These are phyloP conservation scores for Phlebiopsis flavidoalba DNA, from an alignment of 768 basidiomycete species.

Conservation along the genomic window DNA sequence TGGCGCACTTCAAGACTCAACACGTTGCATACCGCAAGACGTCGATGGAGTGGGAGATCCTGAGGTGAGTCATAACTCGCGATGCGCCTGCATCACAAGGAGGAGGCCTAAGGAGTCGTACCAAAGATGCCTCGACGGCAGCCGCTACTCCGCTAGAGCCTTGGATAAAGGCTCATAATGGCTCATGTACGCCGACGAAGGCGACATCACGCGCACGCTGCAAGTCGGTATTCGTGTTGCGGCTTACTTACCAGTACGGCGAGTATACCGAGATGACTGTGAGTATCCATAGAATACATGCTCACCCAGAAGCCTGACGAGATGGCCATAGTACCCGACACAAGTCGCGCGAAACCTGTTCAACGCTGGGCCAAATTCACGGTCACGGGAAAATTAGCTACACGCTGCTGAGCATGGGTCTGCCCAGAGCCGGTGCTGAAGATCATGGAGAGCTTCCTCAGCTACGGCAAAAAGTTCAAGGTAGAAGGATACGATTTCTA, in stretches of 20 bases:
- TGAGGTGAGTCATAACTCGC: slow-evolving; percentile 97
- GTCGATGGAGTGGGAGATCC: slow-evolving; percentile 95
- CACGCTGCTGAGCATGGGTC: slow-evolving; percentile 89
- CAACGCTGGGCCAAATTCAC: slow-evolving; percentile 89
- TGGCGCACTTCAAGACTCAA: slow-evolving; percentile 98
- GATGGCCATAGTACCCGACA: slow-evolving; percentile 67
- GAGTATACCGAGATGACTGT: slow-evolving; percentile 90
- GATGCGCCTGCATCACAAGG: slow-evolving; percentile 90
- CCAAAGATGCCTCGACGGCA: slow-evolving; percentile 86
- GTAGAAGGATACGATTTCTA: slow-evolving; percentile 83
- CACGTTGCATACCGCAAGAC: slow-evolving; percentile 98
- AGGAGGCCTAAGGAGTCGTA: slow-evolving; percentile 98
- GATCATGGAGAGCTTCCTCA: slow-evolving; percentile 89
- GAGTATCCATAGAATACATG: slow-evolving; percentile 26
- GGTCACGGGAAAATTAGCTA: slow-evolving; percentile 93
- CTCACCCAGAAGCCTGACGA: slow-evolving; percentile 5
- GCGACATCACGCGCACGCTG: slow-evolving; percentile 84
- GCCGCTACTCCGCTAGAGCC: slow-evolving; percentile 87
- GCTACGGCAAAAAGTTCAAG: slow-evolving; percentile 84
- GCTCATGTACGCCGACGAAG: slow-evolving; percentile 97
- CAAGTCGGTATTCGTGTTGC: slow-evolving; percentile 92
- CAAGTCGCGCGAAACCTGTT: slow-evolving; percentile 86
- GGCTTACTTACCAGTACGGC: slow-evolving; percentile 85
- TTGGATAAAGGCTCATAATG: slow-evolving; percentile 87
- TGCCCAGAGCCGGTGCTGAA: slow-evolving; percentile 86